Evolutionary conservation across 805 yeast species (phyloP), one percentile per base, ranked within the genome.

Genomic region (Lipomyces mesembrius): DNA sequence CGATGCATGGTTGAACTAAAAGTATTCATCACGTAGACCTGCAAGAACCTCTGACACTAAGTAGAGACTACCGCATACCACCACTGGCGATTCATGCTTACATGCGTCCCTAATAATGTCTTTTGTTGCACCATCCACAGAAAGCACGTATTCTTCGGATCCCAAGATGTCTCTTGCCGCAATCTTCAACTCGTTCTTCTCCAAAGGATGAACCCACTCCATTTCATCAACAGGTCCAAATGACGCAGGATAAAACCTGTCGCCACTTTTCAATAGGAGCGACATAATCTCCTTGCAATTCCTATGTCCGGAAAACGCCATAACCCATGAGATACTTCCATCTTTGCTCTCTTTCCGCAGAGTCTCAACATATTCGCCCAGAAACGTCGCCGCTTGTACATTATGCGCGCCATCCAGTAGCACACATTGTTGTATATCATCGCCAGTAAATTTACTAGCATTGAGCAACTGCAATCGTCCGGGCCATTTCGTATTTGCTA

Each of bases 351-450:
- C 58, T 1, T 35, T 52, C 0, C 77, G 74, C 52, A 74, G 67
- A 0, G 66, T 51, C 5, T 80, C 76, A 1, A 92, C 77, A 74
- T 81, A 91, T 52, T 81, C 81, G 0, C 83, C 84, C 37, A 95
- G 79, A 73, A 89, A 91, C n/a, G 79, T 77, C 0, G 97, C 95
- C 0, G 98, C 97, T 67, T 88, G 86, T 5, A 86, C 87, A 75
- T 95, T 95, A 76, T 95, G 98, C 0, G 98, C 98, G 2, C 98
- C 98, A 78, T 94, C 98, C 1, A 95, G 74, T 3, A 95, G 77
- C 0, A 87, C 76, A 81, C 61, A 1, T 76, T 71, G 6, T 69
- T 72, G 25, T 7, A 6, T 55, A 39, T 27, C 57, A 46, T 27
- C 46, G 20, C 52, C 62, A 20, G 61, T 20, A 32, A 59, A 55